Evolutionary conservation across 257 asterid genomes (phyloP).

Genomic region (Striga asiatica): DNA sequence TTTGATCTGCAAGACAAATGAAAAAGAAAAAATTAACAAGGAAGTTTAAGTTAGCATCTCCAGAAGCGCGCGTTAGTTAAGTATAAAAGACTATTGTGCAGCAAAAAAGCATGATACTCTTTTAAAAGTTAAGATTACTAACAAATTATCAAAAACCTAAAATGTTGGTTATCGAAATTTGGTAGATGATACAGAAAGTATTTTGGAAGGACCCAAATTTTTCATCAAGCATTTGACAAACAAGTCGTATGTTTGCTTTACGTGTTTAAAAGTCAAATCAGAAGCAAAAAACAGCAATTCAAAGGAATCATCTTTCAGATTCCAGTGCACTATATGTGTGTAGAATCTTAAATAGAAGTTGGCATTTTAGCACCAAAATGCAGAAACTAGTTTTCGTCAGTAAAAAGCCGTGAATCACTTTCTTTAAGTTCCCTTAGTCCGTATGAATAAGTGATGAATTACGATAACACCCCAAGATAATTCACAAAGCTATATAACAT

Average conservation of each 20-base stretch:
- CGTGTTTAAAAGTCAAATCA: neutral
- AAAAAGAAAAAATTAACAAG: too few relatives aligned
- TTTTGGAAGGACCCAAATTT: neutral
- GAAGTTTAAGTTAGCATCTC: too few relatives aligned
- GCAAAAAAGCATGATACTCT: neutral
- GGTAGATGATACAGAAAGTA: neutral
- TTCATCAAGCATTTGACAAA: neutral
- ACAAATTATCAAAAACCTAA: too few relatives aligned
- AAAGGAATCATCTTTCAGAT: neutral
- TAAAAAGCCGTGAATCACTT: neutral
- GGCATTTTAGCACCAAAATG: neutral
- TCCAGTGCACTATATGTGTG: neutral
- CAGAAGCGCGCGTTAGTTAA: too few relatives aligned
- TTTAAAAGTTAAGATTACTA: too few relatives aligned
- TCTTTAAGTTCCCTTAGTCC: neutral
- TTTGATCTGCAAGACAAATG: slow-evolving; percentile 46
- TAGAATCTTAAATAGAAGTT: neutral
- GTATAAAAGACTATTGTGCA: too few relatives aligned
- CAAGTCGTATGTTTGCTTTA: neutral
- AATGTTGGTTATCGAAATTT: neutral
- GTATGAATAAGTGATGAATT: neutral
- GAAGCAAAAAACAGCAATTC: neutral
- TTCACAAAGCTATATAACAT: neutral
- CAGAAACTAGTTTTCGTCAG: neutral
- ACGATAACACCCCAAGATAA: neutral